Conservation (phyloP, 129 eudicot genomes). For the Rutidosis leptorrhynchoides region DNA sequence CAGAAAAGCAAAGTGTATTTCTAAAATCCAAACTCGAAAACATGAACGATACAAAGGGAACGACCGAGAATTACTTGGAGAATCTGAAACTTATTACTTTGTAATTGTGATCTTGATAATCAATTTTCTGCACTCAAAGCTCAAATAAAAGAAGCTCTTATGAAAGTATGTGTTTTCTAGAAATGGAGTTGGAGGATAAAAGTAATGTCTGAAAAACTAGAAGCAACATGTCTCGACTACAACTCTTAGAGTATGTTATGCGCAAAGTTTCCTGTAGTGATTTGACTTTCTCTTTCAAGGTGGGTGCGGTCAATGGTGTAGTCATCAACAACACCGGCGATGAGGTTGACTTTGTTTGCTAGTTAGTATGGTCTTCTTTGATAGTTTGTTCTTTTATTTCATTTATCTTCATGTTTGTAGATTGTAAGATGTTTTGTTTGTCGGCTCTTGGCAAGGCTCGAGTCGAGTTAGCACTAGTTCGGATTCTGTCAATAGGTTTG, state of each 20-base stretch:
- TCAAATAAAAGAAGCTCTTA: constrained; percentile 45
- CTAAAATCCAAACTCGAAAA: constrained; percentile 41
- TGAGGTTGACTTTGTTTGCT: too few species aligned
- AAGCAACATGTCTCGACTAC: constrained; percentile 80
- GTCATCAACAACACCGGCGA: too few species aligned
- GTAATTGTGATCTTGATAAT: constrained; percentile 66
- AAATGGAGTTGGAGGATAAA: constrained; percentile 73
- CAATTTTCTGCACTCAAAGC: constrained; percentile 57
- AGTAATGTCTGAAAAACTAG: constrained; percentile 54
- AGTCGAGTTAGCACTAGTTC: too few species aligned
- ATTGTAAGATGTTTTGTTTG: too few species aligned
- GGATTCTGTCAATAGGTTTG: too few species aligned
- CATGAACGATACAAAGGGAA: constrained; percentile 42
- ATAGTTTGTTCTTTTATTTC: too few species aligned
- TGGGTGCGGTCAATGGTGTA: too few species aligned
- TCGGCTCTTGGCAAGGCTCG: too few species aligned
- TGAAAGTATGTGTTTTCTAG: constrained; percentile 56
- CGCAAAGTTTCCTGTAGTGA: constrained; percentile 41
- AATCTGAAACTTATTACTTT: constrained; percentile 51
- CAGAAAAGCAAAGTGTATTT: constrained; percentile 27
- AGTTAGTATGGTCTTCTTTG: too few species aligned
- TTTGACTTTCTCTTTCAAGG: too few species aligned
- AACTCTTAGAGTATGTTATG: constrained; percentile 35
- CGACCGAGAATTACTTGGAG: constrained; percentile 53
- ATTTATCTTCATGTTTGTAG: too few species aligned